Conservation (phyloP, 305 asterid species). For the Ilex paraguariensis region DNA sequence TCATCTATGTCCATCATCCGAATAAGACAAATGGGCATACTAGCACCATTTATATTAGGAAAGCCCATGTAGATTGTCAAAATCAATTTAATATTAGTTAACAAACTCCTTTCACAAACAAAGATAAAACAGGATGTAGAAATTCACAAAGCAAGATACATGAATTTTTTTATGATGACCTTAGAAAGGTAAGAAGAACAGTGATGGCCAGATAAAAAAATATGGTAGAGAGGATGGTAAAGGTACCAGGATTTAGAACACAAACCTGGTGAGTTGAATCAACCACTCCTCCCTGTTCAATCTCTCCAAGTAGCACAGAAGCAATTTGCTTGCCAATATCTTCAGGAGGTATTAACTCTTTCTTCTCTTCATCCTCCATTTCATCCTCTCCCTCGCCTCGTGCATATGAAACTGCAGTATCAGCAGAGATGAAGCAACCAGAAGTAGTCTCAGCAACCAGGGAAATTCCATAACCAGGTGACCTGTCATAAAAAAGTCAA, state of each 20-base stretch:
- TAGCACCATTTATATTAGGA: too few relatives aligned
- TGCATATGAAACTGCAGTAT: slow-evolving; percentile 55
- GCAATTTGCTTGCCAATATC: slow-evolving; percentile 76
- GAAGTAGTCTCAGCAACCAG: slow-evolving; percentile 82
- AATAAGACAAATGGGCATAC: too few relatives aligned
- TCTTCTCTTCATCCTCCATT: slow-evolving; percentile 45
- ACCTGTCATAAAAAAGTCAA: slow-evolving; percentile 34
- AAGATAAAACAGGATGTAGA: too few relatives aligned
- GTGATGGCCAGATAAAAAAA: too few relatives aligned
- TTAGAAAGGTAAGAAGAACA: not conserved
- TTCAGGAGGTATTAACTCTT: slow-evolving; percentile 57
- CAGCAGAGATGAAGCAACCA: slow-evolving; percentile 74
- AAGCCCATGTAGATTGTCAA: too few relatives aligned
- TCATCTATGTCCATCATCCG: too few relatives aligned
- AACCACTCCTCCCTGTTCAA: slow-evolving; percentile 91
- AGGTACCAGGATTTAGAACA: not conserved
- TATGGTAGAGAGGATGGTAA: not conserved
- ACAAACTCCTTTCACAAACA: too few relatives aligned
- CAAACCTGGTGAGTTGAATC: slow-evolving; percentile 98
- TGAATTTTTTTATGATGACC: not conserved
- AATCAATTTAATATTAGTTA: too few relatives aligned
- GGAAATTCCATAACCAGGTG: slow-evolving; percentile 92
- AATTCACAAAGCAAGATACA: too few relatives aligned
- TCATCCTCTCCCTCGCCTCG: slow-evolving; percentile 43
- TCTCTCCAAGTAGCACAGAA: slow-evolving; percentile 54